Percentiles rank a stretch among this genome's conserved stretches.
These are phyloP conservation scores for Gliomastix tumulicola DNA, from an alignment of 2,329 filamentous ascomycete genomes.

Conservation along the genomic window DNA sequence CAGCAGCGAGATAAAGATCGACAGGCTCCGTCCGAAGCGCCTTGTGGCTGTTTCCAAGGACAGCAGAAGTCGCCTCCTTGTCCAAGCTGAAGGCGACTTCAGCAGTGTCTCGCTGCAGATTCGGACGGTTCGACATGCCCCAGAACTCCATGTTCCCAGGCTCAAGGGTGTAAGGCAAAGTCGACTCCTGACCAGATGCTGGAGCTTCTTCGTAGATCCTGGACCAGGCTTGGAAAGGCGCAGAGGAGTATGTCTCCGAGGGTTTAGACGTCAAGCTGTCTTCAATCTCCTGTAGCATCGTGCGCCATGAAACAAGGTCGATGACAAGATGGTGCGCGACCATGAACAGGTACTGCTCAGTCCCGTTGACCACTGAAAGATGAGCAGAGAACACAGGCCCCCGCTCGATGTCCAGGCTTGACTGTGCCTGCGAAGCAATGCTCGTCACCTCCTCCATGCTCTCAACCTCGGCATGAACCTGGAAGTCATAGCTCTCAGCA, in stretches of 20 bases:
- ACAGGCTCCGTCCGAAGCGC: constrained; percentile 20
- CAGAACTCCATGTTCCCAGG: constrained; percentile 14
- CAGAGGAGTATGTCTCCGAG: constrained; percentile 1
- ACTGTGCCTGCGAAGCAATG: too few species aligned
- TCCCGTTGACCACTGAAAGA: constrained; percentile 4
- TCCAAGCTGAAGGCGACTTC: constrained; percentile 9
- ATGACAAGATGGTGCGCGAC: constrained; percentile 29
- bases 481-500: not conserved
- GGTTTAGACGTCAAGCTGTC: constrained; percentile 20
- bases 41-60: constrained; percentile 11
- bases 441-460: too few species aligned
- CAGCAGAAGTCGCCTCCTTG: constrained; percentile 6
- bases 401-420: constrained; percentile 1
- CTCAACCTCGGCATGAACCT: not conserved
- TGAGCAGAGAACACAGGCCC: constrained; percentile 10
- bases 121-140: constrained; percentile 11
- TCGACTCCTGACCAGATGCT: constrained; percentile 30
- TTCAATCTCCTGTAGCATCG: constrained; percentile 34
- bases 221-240: constrained; percentile 29
- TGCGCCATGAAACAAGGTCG: constrained; percentile 38
- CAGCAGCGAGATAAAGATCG: constrained; percentile 23
- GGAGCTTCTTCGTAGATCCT: too few species aligned
- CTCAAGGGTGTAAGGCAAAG: constrained; percentile 6
- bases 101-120: constrained; percentile 12
- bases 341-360: constrained; percentile 19